phyloP scores from a whole-genome alignment of 75 land plant genomes.

The Pinus taeda region DNA sequence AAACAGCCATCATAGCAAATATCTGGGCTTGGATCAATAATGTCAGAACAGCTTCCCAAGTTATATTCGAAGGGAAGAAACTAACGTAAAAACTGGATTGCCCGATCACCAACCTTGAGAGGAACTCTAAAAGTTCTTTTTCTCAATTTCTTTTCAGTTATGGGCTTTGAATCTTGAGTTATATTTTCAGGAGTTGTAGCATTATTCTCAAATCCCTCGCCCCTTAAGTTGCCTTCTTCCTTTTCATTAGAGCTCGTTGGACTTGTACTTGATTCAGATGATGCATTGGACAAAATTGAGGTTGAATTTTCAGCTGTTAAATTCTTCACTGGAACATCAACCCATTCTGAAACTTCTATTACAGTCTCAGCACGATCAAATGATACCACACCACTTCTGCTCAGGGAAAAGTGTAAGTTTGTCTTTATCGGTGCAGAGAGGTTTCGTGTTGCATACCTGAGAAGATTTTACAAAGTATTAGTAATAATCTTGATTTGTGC shows the following conservation, averaged over 20 bases:
- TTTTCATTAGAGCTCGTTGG: slow-evolving; percentile 22
- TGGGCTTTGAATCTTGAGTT: slow-evolving; percentile 17
- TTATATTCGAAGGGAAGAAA: not conserved
- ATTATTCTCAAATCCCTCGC: slow-evolving; percentile 15
- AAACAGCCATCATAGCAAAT: not conserved
- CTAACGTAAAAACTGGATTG: not conserved
- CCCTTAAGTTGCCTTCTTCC: slow-evolving; percentile 19
- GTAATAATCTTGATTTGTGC: not conserved
- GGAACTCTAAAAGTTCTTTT: slow-evolving; percentile 82
- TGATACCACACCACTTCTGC: slow-evolving; percentile 84
- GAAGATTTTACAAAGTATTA: not conserved
- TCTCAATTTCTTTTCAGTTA: slow-evolving; percentile 74
- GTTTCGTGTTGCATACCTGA: slow-evolving; percentile 79
- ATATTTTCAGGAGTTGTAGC: slow-evolving; percentile 23
- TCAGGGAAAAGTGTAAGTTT: slow-evolving; percentile 79
- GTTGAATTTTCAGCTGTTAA: slow-evolving; percentile 46
- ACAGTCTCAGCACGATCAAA: slow-evolving; percentile 92
- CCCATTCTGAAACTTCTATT: slow-evolving; percentile 87
- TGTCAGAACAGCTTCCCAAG: not conserved
- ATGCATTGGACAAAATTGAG: slow-evolving; percentile 25
- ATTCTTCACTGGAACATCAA: slow-evolving; percentile 76
- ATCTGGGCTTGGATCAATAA: not conserved
- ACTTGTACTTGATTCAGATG: slow-evolving; percentile 27
- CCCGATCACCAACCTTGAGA: slow-evolving; percentile 49
- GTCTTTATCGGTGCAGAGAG: slow-evolving; percentile 87